A percentile compares a stretch with the other conserved stretches of the same genome.
Evolutionary conservation across 2,329 filamentous ascomycete species (phyloP).

Genomic region (Cladophialophora chaetospira): DNA sequence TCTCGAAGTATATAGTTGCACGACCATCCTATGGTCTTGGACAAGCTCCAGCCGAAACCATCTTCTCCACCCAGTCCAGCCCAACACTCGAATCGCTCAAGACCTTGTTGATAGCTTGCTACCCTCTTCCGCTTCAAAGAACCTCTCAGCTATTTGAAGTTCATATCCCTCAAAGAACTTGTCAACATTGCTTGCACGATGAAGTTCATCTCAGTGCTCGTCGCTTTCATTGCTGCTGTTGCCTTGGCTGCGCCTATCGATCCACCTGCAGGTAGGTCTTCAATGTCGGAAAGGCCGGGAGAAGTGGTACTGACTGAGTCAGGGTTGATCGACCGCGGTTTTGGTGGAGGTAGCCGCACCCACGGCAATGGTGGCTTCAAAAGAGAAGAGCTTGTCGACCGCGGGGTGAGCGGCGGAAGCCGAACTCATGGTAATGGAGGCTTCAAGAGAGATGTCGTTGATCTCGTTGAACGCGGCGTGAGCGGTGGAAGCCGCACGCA

Average conservation of each 20-base stretch:
- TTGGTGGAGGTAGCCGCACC: too few species aligned
- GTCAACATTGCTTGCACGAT: too few species aligned
- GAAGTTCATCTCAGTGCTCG: neutral
- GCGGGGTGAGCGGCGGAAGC: too few species aligned
- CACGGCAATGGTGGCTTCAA: neutral
- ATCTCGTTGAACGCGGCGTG: neutral
- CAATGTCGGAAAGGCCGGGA: neutral
- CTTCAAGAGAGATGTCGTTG: neutral
- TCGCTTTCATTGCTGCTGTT: slow-evolving; percentile 1
- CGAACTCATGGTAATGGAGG: too few species aligned
- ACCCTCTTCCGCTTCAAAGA: too few species aligned
- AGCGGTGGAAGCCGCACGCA: neutral
- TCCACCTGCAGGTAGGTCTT: neutral
- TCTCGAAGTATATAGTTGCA: neutral
- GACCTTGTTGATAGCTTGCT: neutral
- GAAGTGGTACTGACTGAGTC: too few species aligned
- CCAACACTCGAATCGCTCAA: neutral
- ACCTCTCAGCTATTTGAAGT: too few species aligned
- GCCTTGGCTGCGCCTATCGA: slow-evolving; percentile 1
- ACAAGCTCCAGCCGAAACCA: neutral
- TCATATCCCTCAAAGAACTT: too few species aligned
- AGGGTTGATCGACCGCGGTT: too few species aligned
- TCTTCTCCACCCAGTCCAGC: neutral
- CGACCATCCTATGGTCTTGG: neutral
- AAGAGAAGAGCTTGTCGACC: too few species aligned